Evolutionary conservation across 257 asterid genomes (phyloP).

Genomic region (Dorcoceras hygrometricum): DNA sequence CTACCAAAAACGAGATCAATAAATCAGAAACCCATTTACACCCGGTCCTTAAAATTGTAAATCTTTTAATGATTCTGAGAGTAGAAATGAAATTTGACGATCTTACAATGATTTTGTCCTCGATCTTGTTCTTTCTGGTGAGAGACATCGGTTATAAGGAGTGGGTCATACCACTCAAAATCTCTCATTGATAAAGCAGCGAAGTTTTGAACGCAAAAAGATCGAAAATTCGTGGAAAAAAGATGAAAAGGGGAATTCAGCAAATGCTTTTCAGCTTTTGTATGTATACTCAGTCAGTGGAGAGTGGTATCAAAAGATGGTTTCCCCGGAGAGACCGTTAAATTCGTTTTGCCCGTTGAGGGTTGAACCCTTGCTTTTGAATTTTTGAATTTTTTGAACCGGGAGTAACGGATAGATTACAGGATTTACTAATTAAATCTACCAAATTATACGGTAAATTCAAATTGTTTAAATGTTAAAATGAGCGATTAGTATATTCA

Average conservation of each 20-base stretch:
- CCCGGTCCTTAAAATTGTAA: neutral
- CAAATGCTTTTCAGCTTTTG: neutral
- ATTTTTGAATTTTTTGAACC: constrained; percentile 51
- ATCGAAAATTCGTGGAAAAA: constrained; percentile 16
- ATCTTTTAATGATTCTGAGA: constrained; percentile 9
- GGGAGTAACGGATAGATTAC: constrained; percentile 9
- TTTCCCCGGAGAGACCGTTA: constrained; percentile 37
- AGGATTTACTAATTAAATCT: neutral
- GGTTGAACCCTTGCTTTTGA: constrained; percentile 39
- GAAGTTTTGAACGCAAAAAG: constrained; percentile 42
- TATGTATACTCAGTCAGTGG: neutral
- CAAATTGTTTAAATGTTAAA: too few species aligned
- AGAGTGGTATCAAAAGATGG: neutral
- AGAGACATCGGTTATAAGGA: constrained; percentile 69
- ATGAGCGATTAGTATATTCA: too few species aligned
- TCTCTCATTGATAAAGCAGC: constrained; percentile 52
- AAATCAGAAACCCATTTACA: constrained; percentile 21
- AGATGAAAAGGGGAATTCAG: constrained; percentile 4
- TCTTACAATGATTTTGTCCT: constrained; percentile 37
- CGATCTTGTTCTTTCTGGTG: constrained; percentile 40
- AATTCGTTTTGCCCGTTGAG: constrained; percentile 43
- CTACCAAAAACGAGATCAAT: constrained; percentile 39
- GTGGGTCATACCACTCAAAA: constrained; percentile 63
- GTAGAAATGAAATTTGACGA: constrained; percentile 21
- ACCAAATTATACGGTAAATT: neutral